A percentile compares a stretch with the other conserved stretches of the same genome.
Evolutionary conservation across 2,329 filamentous ascomycete species (phyloP).

Genomic region (Emergomyces orientalis): DNA sequence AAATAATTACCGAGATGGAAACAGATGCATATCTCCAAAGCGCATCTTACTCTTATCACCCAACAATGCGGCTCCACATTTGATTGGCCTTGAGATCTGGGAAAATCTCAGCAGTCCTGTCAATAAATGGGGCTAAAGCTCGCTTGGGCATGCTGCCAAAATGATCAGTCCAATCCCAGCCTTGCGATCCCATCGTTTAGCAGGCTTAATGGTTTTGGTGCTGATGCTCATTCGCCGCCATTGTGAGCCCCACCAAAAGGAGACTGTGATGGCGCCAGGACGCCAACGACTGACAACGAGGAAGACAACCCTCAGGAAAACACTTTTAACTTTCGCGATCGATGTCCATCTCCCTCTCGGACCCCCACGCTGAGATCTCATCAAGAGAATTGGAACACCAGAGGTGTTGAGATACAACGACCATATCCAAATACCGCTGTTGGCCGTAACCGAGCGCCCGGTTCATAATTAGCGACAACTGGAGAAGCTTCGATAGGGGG

Average conservation of each 20-base stretch:
- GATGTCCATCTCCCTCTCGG: background rate
- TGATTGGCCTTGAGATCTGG: background rate
- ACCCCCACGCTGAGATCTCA: background rate
- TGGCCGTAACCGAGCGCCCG: background rate
- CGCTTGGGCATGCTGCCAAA: background rate
- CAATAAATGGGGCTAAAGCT: background rate
- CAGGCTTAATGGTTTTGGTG: background rate
- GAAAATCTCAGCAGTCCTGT: background rate
- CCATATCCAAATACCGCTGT: background rate
- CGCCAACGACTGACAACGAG: background rate
- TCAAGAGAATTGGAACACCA: background rate
- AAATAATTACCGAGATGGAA: no score
- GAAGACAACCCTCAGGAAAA: background rate
- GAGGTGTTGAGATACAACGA: background rate
- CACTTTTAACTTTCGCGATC: background rate
- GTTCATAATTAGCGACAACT: background rate
- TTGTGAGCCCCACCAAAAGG: background rate
- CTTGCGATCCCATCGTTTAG: constrained; percentile 1
- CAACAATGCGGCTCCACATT: background rate
- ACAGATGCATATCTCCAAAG: no score
- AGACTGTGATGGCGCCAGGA: background rate
- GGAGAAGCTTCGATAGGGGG: background rate
- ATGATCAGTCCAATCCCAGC: constrained; percentile 1
- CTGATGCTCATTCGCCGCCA: background rate
- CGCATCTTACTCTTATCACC: background rate